Percentiles rank a stretch among this genome's conserved stretches.
Conservation (phyloP, 495 filamentous ascomycete species). For the Darksidea phi region DNA sequence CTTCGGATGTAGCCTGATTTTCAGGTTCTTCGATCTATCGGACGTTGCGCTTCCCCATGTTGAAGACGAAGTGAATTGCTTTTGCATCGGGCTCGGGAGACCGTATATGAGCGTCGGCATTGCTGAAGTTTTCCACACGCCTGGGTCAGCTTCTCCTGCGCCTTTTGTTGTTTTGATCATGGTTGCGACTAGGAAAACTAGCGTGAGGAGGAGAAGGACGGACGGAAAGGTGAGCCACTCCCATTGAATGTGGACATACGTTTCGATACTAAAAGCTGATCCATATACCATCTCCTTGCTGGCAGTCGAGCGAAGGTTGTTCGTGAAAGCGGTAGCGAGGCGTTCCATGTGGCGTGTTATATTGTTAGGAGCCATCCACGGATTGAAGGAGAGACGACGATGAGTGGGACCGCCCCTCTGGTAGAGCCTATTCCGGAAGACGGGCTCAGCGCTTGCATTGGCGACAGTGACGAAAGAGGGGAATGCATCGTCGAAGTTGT, state of each 20-base stretch:
- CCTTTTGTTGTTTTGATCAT: slow-evolving; percentile 21
- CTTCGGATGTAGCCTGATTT: slow-evolving; percentile 18
- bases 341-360: slow-evolving; percentile 19
- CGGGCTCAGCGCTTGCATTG: not conserved
- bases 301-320: slow-evolving; percentile 13
- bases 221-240: slow-evolving; percentile 25
- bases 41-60: slow-evolving; percentile 2
- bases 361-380: slow-evolving; percentile 23
- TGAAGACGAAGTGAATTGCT: slow-evolving; percentile 21
- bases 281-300: slow-evolving; percentile 9
- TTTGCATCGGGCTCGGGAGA: slow-evolving; percentile 25
- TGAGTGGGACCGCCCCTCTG: not conserved
- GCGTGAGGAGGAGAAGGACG: slow-evolving; percentile 11
- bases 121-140: slow-evolving; percentile 33
- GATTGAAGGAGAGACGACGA: slow-evolving; percentile 10
- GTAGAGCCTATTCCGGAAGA: slow-evolving; percentile 3
- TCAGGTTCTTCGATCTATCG: slow-evolving; percentile 20
- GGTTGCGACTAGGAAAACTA: slow-evolving; percentile 29
- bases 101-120: slow-evolving; percentile 30
- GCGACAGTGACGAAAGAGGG: slow-evolving; percentile 9
- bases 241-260: slow-evolving; percentile 22
- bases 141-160: slow-evolving; percentile 2
- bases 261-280: slow-evolving; percentile 13
- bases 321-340: slow-evolving; percentile 25
- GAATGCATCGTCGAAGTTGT: slow-evolving; percentile 21